Evolutionary conservation across 495 filamentous ascomycete species (phyloP), one percentile per base, ranked within the genome.

Genomic region (Xylaria castorea): DNA sequence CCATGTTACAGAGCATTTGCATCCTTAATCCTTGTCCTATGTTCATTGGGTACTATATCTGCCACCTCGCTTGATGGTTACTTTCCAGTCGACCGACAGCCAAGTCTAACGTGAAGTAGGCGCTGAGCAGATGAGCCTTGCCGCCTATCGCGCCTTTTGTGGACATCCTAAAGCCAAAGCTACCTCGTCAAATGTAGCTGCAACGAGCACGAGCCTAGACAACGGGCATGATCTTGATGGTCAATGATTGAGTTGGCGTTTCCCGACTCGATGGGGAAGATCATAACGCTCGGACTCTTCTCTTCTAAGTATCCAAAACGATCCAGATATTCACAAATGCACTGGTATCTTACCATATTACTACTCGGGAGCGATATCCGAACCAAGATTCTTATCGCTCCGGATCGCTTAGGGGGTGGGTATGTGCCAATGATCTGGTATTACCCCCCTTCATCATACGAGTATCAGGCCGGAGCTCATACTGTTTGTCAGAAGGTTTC

Each of bases 21-120:
- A 61, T 40, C 32, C 58, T 61, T 36, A 61, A 61, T 61, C 58
- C 58, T 40, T 61, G 58, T 61, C 58, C 1, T 22, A 40, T 20
- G 32, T 38, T 61, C 34, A 5, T 32, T 40, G 32, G 32, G 30
- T 38, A 38, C 58, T 61, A n/a, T 61, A 61, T 61, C 20, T 61
- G 32, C 58, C 58, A 61, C 32, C 55, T 61, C 58, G 58, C 58
- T 61, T 61, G 58, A 38, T 38, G 58, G 58, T 61, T 61, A 61
- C 32, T 38, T 61, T 61, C 58, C 58, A n/a, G 32, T 61, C 58
- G 58, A 61, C 55, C 55, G 58, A 38, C 3, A 38, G 32, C 32
- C 32, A 61, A n/a, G 20, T 22, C 58, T 61, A 61, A 22, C 34
- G 58, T 61, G 12, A 36, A 36, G 34, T 40, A 38, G 58, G 38